Conservation (phyloP, 768 basidiomycete species). For the Suillus hirtellus region DNA sequence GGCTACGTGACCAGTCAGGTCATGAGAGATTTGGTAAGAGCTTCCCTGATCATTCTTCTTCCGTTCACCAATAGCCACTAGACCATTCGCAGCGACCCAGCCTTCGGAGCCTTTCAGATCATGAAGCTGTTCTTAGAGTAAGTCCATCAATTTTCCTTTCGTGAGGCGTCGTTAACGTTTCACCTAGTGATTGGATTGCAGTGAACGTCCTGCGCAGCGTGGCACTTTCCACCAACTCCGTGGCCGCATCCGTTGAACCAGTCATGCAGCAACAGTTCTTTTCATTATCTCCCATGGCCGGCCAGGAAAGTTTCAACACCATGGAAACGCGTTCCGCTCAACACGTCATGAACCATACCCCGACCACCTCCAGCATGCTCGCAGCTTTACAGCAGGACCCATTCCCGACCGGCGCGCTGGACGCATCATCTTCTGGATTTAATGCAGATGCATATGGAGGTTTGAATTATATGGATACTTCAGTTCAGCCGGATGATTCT, state of each 20-base stretch:
- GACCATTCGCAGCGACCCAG: slow-evolving; percentile 91
- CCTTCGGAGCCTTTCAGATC: slow-evolving; percentile 92
- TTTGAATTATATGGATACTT: slow-evolving; percentile 76
- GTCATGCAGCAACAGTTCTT: slow-evolving; percentile 91
- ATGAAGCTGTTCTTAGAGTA: slow-evolving; percentile 89
- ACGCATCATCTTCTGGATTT: slow-evolving; percentile 62
- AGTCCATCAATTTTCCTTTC: slow-evolving; percentile 31
- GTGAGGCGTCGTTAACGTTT: slow-evolving; percentile 20
- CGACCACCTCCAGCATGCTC: slow-evolving; percentile 89
- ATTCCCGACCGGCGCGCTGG: slow-evolving; percentile 65
- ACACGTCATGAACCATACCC: slow-evolving; percentile 74
- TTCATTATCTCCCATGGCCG: slow-evolving; percentile 85
- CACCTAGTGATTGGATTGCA: slow-evolving; percentile 84
- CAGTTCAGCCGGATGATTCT: slow-evolving; percentile 63
- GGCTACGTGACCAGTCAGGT: slow-evolving; percentile 92
- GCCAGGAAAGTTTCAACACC: slow-evolving; percentile 73
- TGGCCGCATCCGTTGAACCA: slow-evolving; percentile 89
- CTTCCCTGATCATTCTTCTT: not conserved
- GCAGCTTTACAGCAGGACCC: slow-evolving; percentile 81
- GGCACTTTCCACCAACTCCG: slow-evolving; percentile 87
- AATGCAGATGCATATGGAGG: slow-evolving; percentile 68
- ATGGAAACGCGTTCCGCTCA: slow-evolving; percentile 59
- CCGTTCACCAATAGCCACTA: slow-evolving; percentile 30
- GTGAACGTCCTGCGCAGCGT: slow-evolving; percentile 86
- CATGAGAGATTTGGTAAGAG: slow-evolving; percentile 83